phyloP scores from a whole-genome alignment of 345 rosid species.

The Citrus hindsii region DNA sequence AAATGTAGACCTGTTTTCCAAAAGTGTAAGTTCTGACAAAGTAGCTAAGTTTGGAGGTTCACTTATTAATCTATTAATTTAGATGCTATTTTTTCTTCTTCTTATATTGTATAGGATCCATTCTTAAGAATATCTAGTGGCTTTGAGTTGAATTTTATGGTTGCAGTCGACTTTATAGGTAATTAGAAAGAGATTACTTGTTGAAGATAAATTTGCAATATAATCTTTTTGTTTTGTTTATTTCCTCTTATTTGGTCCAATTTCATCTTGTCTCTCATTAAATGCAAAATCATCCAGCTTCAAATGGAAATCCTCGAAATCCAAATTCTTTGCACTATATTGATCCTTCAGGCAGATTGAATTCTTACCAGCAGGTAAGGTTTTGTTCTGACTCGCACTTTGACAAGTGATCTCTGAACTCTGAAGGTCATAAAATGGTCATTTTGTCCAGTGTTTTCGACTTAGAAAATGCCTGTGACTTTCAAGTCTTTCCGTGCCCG shows the following conservation, averaged over 20 bases:
- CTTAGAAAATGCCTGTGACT: background rate
- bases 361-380: slow-evolving; percentile 76
- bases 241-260: background rate
- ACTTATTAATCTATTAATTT: background rate
- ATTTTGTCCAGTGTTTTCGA: background rate
- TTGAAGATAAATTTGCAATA: background rate
- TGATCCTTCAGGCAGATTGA: slow-evolving; percentile 72
- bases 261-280: background rate
- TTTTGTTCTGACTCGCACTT: background rate
- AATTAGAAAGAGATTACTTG: background rate
- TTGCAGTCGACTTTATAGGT: slow-evolving; percentile 95
- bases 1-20: slow-evolving; percentile 74
- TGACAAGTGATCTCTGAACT: background rate
- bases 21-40: slow-evolving; percentile 50
- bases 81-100: background rate
- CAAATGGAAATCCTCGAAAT: slow-evolving; percentile 75
- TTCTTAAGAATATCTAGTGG: slow-evolving; percentile 84
- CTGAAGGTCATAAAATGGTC: background rate
- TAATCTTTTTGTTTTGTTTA: background rate
- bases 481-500: background rate
- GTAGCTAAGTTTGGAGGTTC: background rate
- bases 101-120: slow-evolving; percentile 53
- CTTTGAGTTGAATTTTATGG: slow-evolving; percentile 84
- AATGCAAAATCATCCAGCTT: slow-evolving; percentile 44
- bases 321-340: slow-evolving; percentile 76